Conservation (phyloP, 2,329 filamentous ascomycete species). For the Penicillium hordei region DNA sequence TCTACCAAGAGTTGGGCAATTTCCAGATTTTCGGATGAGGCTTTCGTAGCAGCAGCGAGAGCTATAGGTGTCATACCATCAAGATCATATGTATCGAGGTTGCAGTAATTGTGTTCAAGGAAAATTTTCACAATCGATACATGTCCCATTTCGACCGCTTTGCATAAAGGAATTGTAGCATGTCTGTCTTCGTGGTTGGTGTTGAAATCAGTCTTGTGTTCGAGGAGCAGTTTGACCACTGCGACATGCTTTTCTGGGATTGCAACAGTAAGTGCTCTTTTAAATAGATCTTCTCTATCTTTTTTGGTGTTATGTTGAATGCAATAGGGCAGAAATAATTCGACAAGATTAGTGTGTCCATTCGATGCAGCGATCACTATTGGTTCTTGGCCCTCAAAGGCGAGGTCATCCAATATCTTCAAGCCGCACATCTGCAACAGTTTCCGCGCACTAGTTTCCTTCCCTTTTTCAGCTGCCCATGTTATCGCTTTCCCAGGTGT, state of each 20-base stretch:
- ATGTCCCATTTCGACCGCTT: neutral
- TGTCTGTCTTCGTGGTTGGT: neutral
- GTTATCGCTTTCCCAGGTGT: neutral
- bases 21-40: neutral
- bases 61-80: neutral
- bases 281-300: neutral
- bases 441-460: neutral
- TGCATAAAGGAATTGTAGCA: neutral
- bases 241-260: neutral
- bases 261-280: neutral
- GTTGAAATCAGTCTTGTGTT: neutral
- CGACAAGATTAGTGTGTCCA: neutral
- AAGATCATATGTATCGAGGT: neutral
- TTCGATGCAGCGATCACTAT: neutral
- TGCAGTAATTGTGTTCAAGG: neutral
- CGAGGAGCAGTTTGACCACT: neutral
- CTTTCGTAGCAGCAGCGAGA: neutral
- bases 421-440: neutral
- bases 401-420: neutral
- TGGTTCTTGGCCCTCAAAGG: neutral
- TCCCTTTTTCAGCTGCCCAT: neutral
- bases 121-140: neutral
- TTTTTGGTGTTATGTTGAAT: neutral
- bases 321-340: neutral
- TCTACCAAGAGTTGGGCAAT: neutral